Evolutionary conservation across 148 eudicot genomes (phyloP), one percentile per base, ranked within the genome.

Genomic region (Dianthus caryophyllus): DNA sequence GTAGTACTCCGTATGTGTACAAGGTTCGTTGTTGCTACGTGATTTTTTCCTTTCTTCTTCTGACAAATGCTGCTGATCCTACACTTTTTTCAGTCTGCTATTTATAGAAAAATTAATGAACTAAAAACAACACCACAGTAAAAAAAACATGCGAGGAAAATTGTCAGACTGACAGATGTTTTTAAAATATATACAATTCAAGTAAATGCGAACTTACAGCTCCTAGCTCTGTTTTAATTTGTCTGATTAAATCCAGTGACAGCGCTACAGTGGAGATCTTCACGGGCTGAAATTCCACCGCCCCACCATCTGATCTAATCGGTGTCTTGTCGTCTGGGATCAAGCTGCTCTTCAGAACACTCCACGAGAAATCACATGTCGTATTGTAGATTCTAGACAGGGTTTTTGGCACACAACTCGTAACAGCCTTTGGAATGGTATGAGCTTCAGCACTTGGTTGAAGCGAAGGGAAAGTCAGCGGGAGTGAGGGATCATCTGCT

Each of bases 401-500:
- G 12, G 65, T 47, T 49, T 62, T 57, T 43, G 79, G 80, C 46
- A 80, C 46, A 55, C 72, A 66, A n/a, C 68, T 56, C 12, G 64
- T 22, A 27, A 25, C 58, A 8, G 43, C 64, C 73, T 6, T 49
- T 6, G 38, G 12, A 22, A 46, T 41, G 18, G 20, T 16, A 5
- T 48, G 39, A 39, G 52, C 33, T 53, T 15, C 39, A 43, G 68
- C 51, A 21, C 59, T 71, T 27, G 67, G 18, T 63, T 74, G 75
- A 24, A 78, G 20, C 6, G 58, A 39, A 3, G 94, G 97, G 64
- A 91, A 87, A 1, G 88, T 88, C 14, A 87, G 47, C 6, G 97
- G 90, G 52, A 87, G 77, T 1, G 81, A 73, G 11, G 97, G 96
- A 39, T 87, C 26, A 33, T 91, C 96, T 3, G 88, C 86, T 74